Evolutionary conservation across 352 stramenopile genomes (phyloP).

Genomic region (Phytopythium helicoides): DNA sequence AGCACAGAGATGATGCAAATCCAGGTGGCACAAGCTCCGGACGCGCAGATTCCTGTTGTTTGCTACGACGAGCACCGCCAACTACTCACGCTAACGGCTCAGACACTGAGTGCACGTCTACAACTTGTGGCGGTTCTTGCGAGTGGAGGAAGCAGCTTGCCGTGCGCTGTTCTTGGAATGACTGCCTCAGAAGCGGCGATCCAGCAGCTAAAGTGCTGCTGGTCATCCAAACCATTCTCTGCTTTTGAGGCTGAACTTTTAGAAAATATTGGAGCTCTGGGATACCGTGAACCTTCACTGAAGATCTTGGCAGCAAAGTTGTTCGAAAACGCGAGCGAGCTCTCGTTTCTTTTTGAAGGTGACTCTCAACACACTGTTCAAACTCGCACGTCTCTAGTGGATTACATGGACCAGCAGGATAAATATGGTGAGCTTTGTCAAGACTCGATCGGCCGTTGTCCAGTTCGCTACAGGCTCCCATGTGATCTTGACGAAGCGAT

Average conservation of each 20-base stretch:
- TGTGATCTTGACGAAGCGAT: neutral
- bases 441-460: neutral
- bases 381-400: neutral
- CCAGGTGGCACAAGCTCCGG: constrained; percentile 3
- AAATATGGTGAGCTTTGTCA: constrained; percentile 6
- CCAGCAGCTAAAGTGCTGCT: constrained; percentile 36
- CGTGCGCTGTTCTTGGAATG: constrained; percentile 35
- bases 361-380: neutral
- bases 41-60: constrained; percentile 13
- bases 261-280: constrained; percentile 20
- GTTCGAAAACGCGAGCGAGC: constrained; percentile 17
- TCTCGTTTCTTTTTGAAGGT: constrained; percentile 33
- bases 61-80: constrained; percentile 33
- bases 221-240: constrained; percentile 29
- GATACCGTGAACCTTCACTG: constrained; percentile 38
- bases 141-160: constrained; percentile 20
- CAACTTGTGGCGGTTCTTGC: constrained; percentile 39
- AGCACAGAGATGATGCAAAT: constrained; percentile 20
- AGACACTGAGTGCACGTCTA: constrained; percentile 34
- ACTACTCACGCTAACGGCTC: constrained; percentile 25
- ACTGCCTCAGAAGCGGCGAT: constrained; percentile 43
- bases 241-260: constrained; percentile 19
- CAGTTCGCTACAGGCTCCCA: neutral
- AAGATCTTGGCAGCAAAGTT: constrained; percentile 31
- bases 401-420: constrained; percentile 18